Conservation (phyloP, 768 basidiomycete genomes). For the Suillus placidus region DNA sequence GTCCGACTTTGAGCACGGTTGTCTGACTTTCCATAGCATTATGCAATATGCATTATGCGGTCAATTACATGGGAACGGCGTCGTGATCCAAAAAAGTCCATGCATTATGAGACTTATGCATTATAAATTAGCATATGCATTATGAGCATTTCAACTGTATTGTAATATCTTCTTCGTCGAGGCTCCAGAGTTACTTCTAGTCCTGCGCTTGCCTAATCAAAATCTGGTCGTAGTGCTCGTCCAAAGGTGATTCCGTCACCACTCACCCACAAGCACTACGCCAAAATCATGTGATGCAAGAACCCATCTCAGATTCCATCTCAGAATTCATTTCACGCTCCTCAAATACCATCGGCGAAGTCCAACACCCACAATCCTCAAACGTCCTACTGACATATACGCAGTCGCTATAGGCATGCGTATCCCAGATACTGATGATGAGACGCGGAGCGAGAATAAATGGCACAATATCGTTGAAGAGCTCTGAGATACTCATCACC, state of each 20-base stretch:
- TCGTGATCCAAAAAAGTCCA: too few species aligned
- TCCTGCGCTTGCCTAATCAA: not conserved
- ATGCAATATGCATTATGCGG: too few species aligned
- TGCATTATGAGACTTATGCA: too few species aligned
- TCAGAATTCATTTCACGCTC: not conserved
- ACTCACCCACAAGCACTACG: not conserved
- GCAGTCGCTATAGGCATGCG: not conserved
- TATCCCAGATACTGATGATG: constrained; percentile 5
- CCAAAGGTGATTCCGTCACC: not conserved
- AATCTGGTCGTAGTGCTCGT: not conserved
- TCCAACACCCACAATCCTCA: not conserved
- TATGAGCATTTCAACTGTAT: too few species aligned
- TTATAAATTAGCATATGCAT: too few species aligned
- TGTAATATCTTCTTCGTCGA: not conserved
- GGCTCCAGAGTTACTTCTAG: not conserved
- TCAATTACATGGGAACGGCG: too few species aligned
- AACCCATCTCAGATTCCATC: not conserved
- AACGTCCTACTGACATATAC: not conserved
- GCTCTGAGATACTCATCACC: not conserved
- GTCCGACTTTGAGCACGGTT: too few species aligned
- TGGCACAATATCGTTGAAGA: not conserved
- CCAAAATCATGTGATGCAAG: not conserved
- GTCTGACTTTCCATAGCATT: too few species aligned
- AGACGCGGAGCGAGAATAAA: not conserved
- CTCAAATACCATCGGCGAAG: not conserved